These are phyloP conservation scores for Asterionellopsis glacialis DNA, from an alignment of 108 stramenopile species.

Conservation along the genomic window DNA sequence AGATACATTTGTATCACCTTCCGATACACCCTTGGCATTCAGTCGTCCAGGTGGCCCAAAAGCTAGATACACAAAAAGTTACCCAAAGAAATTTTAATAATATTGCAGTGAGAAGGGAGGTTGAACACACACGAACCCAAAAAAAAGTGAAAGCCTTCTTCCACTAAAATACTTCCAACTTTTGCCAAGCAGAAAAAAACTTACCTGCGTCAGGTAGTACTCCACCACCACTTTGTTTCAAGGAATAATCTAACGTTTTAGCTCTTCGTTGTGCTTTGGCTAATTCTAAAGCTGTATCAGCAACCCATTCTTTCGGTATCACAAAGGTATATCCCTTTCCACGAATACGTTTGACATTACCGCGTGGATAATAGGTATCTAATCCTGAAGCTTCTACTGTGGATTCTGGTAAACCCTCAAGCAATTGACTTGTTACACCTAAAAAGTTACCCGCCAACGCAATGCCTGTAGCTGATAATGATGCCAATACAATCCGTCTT, in stretches of 20 bases:
- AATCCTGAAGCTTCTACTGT: conserved; percentile 50
- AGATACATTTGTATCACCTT: conserved; percentile 74
- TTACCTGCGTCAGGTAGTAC: conserved; percentile 19
- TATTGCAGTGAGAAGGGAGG: neutral
- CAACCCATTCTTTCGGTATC: conserved; percentile 82
- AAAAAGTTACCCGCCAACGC: conserved; percentile 68
- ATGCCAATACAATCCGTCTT: conserved; percentile 40
- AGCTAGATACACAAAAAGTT: conserved; percentile 40
- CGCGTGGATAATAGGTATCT: conserved; percentile 64
- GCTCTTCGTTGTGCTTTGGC: conserved; percentile 60
- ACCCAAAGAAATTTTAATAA: too few species aligned
- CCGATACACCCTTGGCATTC: conserved; percentile 43
- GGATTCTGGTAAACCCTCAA: conserved; percentile 47
- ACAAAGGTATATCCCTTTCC: conserved; percentile 55
- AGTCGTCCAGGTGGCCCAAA: conserved; percentile 68
- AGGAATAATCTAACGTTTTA: conserved; percentile 50
- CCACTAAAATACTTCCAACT: neutral
- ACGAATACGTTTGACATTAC: conserved; percentile 47
- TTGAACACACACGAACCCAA: neutral
- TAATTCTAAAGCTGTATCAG: conserved; percentile 63
- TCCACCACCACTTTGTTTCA: conserved; percentile 19
- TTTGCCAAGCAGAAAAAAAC: neutral
- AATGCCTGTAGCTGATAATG: conserved; percentile 47
- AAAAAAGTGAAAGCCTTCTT: neutral
- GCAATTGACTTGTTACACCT: conserved; percentile 56